These are phyloP conservation scores for Pisolithus sp. DNA, from an alignment of 768 basidiomycete species.

Conservation along the genomic window DNA sequence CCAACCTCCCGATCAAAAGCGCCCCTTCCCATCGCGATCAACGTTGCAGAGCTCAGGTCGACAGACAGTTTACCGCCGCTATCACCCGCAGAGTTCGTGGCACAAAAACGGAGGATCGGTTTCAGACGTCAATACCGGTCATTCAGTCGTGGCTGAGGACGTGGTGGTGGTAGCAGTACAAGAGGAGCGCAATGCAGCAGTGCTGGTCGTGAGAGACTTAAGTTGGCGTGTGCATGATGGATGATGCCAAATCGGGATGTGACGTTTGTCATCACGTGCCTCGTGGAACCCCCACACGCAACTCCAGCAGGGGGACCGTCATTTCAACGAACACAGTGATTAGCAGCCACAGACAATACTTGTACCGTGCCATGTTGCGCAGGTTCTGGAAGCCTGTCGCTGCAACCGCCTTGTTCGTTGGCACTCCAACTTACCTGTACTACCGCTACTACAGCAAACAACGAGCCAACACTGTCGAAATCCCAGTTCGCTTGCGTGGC, in stretches of 20 bases:
- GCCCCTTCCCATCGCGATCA: not conserved
- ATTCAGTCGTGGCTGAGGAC: conserved; percentile 3
- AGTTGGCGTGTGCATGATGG: no score
- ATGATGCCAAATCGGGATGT: not conserved
- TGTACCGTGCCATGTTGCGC: conserved; percentile 44
- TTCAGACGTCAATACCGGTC: not conserved
- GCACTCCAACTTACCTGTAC: conserved; percentile 53
- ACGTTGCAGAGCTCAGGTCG: conserved; percentile 10
- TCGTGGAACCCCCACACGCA: not conserved
- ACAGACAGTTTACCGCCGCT: not conserved
- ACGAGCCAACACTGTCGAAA: conserved; percentile 48
- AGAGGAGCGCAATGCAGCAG: no score
- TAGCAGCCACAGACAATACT: not conserved
- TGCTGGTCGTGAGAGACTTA: no score
- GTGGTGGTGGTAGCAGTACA: conserved; percentile 25
- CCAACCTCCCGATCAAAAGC: not conserved
- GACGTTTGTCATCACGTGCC: not conserved
- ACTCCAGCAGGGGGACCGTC: no score
- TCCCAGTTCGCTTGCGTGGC: conserved; percentile 46
- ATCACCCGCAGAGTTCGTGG: not conserved
- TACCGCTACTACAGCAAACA: conserved; percentile 33
- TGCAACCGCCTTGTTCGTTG: conserved; percentile 47
- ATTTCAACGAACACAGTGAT: no score
- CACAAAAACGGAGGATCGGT: not conserved
- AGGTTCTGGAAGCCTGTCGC: conserved; percentile 65